Percentiles rank a stretch among this genome's conserved stretches.
Evolutionary conservation across 2,329 filamentous ascomycete species (phyloP).

Genomic region (Helotiales sp.): DNA sequence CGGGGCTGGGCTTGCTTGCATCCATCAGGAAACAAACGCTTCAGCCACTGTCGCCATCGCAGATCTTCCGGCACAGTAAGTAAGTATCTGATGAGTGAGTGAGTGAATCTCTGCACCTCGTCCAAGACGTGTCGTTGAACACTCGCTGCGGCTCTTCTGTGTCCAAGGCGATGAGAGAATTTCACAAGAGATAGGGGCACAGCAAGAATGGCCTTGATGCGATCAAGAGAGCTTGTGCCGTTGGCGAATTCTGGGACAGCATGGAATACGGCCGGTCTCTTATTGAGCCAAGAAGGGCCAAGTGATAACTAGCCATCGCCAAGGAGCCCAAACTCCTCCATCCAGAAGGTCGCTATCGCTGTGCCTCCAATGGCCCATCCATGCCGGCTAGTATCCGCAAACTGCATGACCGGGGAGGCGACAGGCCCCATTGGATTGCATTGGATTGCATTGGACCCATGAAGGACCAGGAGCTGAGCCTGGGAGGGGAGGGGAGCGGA

Average conservation of each 20-base stretch:
- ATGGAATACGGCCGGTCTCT: background rate
- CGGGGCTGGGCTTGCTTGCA: background rate
- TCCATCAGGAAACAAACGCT: no score
- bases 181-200: background rate
- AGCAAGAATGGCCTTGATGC: background rate
- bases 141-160: background rate
- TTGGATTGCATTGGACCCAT: background rate
- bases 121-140: constrained; percentile 1
- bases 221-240: constrained; percentile 3
- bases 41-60: constrained; percentile 6
- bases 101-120: background rate
- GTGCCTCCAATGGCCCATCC: background rate
- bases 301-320: constrained; percentile 1
- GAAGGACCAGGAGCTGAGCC: background rate
- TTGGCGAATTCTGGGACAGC: background rate
- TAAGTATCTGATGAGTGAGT: background rate
- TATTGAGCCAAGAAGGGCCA: constrained; percentile 5
- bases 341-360: constrained; percentile 11
- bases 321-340: background rate
- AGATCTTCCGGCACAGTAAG: background rate
- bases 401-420: constrained; percentile 3
- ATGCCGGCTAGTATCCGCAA: background rate
- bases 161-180: background rate
- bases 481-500: background rate
- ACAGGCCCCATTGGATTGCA: constrained; percentile 1